Evolutionary conservation across 345 rosid species (phyloP).

Genomic region (Eucalyptus cloeziana): DNA sequence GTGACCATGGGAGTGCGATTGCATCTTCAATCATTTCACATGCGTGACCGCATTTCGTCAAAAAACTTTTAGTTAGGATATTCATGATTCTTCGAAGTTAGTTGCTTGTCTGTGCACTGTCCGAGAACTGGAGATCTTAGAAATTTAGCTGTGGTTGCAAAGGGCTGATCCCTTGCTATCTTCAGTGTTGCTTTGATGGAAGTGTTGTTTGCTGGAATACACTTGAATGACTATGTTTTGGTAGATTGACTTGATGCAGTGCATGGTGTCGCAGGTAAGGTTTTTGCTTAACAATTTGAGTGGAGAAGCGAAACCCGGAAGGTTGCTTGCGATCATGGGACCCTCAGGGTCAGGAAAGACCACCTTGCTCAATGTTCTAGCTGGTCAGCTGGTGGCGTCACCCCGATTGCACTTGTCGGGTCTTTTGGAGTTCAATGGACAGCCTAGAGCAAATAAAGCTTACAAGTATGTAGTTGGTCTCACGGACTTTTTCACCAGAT

Average conservation of each 20-base stretch:
- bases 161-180: background rate
- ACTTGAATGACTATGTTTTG: background rate
- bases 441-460: constrained; percentile 45
- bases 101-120: background rate
- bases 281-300: constrained; percentile 75
- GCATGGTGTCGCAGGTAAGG: constrained; percentile 30
- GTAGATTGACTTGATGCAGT: background rate
- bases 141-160: background rate
- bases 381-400: constrained; percentile 64
- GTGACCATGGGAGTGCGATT: background rate
- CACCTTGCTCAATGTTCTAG: constrained; percentile 82
- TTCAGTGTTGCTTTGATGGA: background rate
- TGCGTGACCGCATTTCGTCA: background rate
- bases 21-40: background rate
- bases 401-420: constrained; percentile 74
- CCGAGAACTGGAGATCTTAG: background rate
- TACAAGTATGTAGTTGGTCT: constrained; percentile 34
- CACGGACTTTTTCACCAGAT: background rate
- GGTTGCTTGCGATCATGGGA: constrained; percentile 91
- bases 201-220: background rate
- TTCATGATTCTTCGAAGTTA: background rate
- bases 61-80: background rate
- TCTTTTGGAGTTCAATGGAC: constrained; percentile 84
- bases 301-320: constrained; percentile 95
- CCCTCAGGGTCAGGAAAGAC: constrained; percentile 99